Base-by-base conservation (phyloP, 2,329 filamentous ascomycete species). In the Cladobotryum protrusum region DNA sequence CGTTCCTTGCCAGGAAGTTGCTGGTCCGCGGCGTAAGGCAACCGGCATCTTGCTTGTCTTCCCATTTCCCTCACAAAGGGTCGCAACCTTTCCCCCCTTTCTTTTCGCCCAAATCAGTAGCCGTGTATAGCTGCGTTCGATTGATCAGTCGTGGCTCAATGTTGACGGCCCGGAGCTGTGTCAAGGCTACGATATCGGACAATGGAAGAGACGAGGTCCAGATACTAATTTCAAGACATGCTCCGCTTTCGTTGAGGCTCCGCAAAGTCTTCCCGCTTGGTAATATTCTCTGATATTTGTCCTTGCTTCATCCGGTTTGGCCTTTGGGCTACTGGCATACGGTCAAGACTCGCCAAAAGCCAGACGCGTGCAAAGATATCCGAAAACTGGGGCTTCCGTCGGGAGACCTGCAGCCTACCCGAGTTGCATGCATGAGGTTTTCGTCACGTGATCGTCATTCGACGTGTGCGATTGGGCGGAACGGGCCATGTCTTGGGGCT, bases 391-490 rank as follows among this genome's bases (percentile, higher is more conserved):
- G 58, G 52, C 60, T 50, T 43, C 54, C 48, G 46, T 55, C 60
- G 62, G 63, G 63, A 66, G 53, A 59, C 54, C 61, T 66, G 65
- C 63, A 66, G 56, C 44, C 60, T 62, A 59, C 56, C 62, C 58
- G 57, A 49, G 19, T 59, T 59, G 57, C 61, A 63, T 59, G 64
- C 59, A 69, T 69, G 58, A 61, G 57, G 20, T 39, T 24, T 24
- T 20, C 29, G 53, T 68, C 67, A 69, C 64, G 67, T 69, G 67
- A 69, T 17, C 44, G 14, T 33, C 18, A 20, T 45, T 57, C 48
- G 56, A 67, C 64, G 67, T 61, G 64, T 63, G 64, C 64, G 63
- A 67, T 68, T 66, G 56, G 62, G 66, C 66, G 66, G 67, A 65
- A 59, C 65, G 67, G 58, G 57, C 65, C 63, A 63, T 66, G 56